Evolutionary conservation across 2,329 filamentous ascomycete species (phyloP), one percentile per base, ranked within the genome.

Genomic region (Trichoderma sp.): DNA sequence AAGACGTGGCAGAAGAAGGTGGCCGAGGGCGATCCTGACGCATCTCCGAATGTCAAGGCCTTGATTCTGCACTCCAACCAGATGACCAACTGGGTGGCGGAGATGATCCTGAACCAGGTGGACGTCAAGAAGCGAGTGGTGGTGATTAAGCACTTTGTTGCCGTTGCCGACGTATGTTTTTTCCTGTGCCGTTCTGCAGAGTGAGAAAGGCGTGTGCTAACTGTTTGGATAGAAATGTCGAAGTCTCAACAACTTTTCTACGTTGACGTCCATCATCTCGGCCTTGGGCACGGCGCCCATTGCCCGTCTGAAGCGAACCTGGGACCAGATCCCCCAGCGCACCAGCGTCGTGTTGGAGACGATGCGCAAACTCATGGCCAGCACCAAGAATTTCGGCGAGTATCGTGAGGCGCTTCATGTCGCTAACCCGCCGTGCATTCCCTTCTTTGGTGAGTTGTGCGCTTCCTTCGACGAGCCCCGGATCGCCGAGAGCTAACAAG

Each of bases 1-100:
- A 99, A 99, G 83, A 97, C 93, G 5, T 99, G 95, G 95, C 93
- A 97, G 78, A 98, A 96, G 85, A 97, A 97, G 81, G 83, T 96
- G 66, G 85, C 81, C 9, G 90, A 93, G 41, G 89, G 90, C 67
- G 90, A 93, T 68, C 85, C 90, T 6, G 93, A 97, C 72, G 91
- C 93, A 41, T 93, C 95, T 10, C 87, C 92, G 0, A 98, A 99
- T 72, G 92, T 99, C 71, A 97, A 98, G 79, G 91, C 93, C 10
- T 84, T 99, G 68, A 99, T 99, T 78, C 82, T 98, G 60, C 95
- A 99, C 78, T 98, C 95, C 0, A 99, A 99, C 74, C 94, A 98
- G 77, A 88, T 99, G 82, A 99, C 95, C 6, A 99, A 98, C 75
- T 99, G 95, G 95, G 95, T 98, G 58, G 95, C 95, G 34, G 94